Percentiles rank a stretch among this genome's conserved stretches.
These are phyloP conservation scores for Bisporella sp. DNA, from an alignment of 2,329 filamentous ascomycete species.

Conservation along the genomic window DNA sequence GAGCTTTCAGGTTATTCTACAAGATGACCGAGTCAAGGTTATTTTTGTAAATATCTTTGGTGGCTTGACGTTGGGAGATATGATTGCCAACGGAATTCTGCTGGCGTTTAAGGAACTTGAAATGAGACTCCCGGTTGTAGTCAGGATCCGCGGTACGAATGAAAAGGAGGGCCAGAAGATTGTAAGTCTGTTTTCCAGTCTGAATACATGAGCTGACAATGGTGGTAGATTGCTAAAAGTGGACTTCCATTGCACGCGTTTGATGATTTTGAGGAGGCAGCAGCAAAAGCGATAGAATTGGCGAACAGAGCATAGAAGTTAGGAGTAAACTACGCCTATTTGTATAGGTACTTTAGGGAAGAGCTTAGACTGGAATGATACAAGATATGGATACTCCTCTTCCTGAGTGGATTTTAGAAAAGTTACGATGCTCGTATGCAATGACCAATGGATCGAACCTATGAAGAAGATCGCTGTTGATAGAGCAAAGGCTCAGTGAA, in stretches of 20 bases:
- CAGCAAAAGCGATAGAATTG: conserved; percentile 56
- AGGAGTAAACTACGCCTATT: no score
- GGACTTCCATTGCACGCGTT: conserved; percentile 62
- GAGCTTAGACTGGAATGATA: no score
- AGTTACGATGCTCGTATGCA: no score
- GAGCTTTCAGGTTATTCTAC: conserved; percentile 66
- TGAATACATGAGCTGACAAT: not conserved
- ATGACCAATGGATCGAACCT: no score
- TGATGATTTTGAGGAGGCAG: conserved; percentile 70
- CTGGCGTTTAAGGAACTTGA: conserved; percentile 64
- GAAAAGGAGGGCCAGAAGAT: conserved; percentile 64
- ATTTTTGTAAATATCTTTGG: conserved; percentile 69
- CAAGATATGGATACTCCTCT: no score
- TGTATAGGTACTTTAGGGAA: no score
- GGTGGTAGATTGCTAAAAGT: conserved; percentile 52
- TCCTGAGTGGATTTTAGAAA: no score
- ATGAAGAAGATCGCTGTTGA: no score
- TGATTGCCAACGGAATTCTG: conserved; percentile 72
- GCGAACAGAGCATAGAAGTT: conserved; percentile 27
- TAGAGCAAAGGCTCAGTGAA: no score
- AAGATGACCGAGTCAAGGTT: conserved; percentile 64
- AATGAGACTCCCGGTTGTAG: conserved; percentile 66
- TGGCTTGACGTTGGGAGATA: conserved; percentile 56
- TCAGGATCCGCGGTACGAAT: conserved; percentile 68
- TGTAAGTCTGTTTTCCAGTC: conserved; percentile 28